A percentile compares a stretch with the other conserved stretches of the same genome.
Conservation (phyloP, 768 basidiomycete species). For the Tricholoma sp. region DNA sequence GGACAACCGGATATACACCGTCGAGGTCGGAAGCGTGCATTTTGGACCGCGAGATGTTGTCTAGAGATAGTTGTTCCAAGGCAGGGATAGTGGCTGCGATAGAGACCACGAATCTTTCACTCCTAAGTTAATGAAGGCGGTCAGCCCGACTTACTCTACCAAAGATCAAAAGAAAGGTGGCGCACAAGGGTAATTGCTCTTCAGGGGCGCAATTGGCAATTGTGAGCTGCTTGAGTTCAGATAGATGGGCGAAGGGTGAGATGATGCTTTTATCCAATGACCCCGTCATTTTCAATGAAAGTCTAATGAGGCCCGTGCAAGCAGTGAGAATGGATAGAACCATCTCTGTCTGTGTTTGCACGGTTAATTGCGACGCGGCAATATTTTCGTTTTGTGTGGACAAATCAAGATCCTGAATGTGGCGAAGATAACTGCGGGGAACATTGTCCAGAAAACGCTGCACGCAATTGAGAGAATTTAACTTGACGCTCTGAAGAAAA, state of each 20-base stretch:
- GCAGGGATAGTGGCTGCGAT: conserved; percentile 57
- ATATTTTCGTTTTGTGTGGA: conserved; percentile 23
- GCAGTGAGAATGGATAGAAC: conserved; percentile 46
- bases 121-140: conserved; percentile 30
- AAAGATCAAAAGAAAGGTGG: conserved; percentile 8
- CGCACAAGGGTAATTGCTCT: conserved; percentile 38
- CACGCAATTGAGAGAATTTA: conserved; percentile 41
- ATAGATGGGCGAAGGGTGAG: conserved; percentile 40
- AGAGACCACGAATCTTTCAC: conserved; percentile 65
- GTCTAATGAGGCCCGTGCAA: conserved; percentile 41
- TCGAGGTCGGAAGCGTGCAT: conserved; percentile 59
- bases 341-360: conserved; percentile 35
- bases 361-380: conserved; percentile 16
- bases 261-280: conserved; percentile 46
- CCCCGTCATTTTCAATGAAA: conserved; percentile 44
- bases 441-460: conserved; percentile 50
- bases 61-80: conserved; percentile 52
- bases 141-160: conserved; percentile 1
- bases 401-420: conserved; percentile 51
- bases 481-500: conserved; percentile 39
- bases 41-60: conserved; percentile 61
- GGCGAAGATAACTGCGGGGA: conserved; percentile 45
- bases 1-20: conserved; percentile 51
- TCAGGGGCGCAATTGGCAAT: conserved; percentile 45
- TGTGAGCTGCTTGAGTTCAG: conserved; percentile 38